Conservation (phyloP, 2,329 filamentous ascomycete species). For the Falciphora oryzae region DNA sequence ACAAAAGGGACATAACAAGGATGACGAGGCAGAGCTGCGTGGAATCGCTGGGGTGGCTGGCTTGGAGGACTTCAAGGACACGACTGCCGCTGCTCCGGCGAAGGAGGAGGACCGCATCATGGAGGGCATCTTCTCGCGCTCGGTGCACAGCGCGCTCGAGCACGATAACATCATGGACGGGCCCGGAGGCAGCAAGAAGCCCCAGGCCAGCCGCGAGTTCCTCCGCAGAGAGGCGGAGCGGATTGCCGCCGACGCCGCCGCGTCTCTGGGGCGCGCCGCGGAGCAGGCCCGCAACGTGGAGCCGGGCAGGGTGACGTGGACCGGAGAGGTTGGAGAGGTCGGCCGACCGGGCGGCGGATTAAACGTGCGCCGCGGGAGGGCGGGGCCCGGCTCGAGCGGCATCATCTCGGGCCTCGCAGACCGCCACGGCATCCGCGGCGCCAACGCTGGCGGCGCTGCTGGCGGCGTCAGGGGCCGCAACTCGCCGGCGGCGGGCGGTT, state of each 20-base stretch:
- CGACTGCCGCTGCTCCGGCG: constrained; percentile 34
- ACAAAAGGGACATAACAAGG: constrained; percentile 18
- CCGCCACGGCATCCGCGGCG: constrained; percentile 44
- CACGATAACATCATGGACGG: constrained; percentile 88
- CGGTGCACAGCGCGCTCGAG: constrained; percentile 86
- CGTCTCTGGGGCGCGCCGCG: constrained; percentile 66
- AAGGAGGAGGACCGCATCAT: constrained; percentile 72
- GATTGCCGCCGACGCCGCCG: constrained; percentile 71
- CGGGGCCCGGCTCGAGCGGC: constrained; percentile 43
- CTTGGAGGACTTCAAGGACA: constrained; percentile 52
- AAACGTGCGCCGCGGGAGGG: constrained; percentile 38
- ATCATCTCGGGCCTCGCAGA: constrained; percentile 53
- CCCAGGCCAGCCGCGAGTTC: constrained; percentile 69
- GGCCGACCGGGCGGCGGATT: constrained; percentile 53
- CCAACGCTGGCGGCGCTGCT: constrained; percentile 22
- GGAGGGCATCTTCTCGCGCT: constrained; percentile 80
- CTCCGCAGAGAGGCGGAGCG: constrained; percentile 77
- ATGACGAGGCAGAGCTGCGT: constrained; percentile 25
- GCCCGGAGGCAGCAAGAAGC: constrained; percentile 62
- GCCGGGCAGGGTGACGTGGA: constrained; percentile 89
- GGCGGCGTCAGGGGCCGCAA: constrained; percentile 29
- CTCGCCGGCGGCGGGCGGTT: constrained; percentile 32
- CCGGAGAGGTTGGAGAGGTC: constrained; percentile 72
- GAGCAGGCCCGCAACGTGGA: constrained; percentile 68
- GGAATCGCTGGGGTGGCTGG: constrained; percentile 50